Percentiles rank a stretch among this genome's conserved stretches.
These are phyloP conservation scores for Ophiocordyceps unilateralis DNA, from an alignment of 2,329 filamentous ascomycete genomes.

Conservation along the genomic window DNA sequence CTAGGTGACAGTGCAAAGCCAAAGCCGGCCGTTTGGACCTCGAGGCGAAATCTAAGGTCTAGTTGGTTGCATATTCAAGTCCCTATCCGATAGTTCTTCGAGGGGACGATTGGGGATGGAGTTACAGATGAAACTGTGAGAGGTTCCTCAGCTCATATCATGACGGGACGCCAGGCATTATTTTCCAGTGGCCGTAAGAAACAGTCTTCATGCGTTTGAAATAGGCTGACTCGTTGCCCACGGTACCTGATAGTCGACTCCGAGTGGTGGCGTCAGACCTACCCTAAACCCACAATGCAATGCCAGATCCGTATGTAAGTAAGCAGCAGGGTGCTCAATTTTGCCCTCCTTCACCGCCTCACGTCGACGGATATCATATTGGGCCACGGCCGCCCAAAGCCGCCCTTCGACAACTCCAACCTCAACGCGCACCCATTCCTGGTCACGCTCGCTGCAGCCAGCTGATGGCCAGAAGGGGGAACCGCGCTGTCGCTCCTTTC, in stretches of 20 bases:
- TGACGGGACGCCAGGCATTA: neutral
- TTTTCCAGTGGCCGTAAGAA: too few species aligned
- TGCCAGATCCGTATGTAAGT: neutral
- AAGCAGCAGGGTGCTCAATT: neutral
- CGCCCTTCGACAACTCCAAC: neutral
- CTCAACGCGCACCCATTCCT: neutral
- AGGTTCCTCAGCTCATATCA: neutral
- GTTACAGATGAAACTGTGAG: too few species aligned
- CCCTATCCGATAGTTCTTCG: too few species aligned
- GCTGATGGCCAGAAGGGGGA: neutral
- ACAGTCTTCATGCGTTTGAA: neutral
- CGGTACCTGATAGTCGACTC: too few species aligned
- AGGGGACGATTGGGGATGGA: too few species aligned
- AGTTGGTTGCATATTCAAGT: too few species aligned
- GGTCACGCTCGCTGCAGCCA: neutral
- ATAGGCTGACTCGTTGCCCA: neutral
- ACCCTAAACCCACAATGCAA: too few species aligned
- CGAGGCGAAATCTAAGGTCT: too few species aligned
- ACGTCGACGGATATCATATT: neutral
- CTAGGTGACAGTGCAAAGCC: too few species aligned
- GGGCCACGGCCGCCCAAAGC: neutral
- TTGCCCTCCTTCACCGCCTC: neutral
- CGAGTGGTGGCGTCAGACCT: too few species aligned
- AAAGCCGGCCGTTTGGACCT: too few species aligned
- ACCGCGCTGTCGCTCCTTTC: neutral